These are phyloP conservation scores for Coniosporium apollinis DNA, from an alignment of 495 filamentous ascomycete genomes.

Conservation along the genomic window DNA sequence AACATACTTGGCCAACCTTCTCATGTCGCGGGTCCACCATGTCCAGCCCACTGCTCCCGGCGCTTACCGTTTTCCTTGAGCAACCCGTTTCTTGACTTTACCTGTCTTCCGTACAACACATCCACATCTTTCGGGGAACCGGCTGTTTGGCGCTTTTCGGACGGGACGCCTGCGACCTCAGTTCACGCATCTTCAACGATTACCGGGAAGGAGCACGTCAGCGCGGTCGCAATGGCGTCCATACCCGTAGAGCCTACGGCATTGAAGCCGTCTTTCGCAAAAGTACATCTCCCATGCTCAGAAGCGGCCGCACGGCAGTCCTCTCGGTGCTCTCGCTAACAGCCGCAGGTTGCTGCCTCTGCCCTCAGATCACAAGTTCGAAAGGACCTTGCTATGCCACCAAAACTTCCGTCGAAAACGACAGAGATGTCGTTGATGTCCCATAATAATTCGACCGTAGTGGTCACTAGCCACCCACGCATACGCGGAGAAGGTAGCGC, in stretches of 20 bases:
- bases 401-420: neutral
- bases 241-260: slow-evolving; percentile 6
- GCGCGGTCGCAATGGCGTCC: slow-evolving; percentile 15
- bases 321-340: too few species aligned
- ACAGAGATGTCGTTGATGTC: too few species aligned
- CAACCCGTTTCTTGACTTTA: slow-evolving; percentile 22
- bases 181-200: too few species aligned
- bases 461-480: too few species aligned
- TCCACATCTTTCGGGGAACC: too few species aligned
- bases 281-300: slow-evolving; percentile 30
- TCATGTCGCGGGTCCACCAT: slow-evolving; percentile 24
- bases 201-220: too few species aligned
- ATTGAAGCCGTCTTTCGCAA: slow-evolving; percentile 32
- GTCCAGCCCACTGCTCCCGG: slow-evolving; percentile 20
- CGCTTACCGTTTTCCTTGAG: slow-evolving; percentile 25
- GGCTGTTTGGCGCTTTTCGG: too few species aligned
- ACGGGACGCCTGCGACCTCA: too few species aligned
- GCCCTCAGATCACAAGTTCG: slow-evolving; percentile 6
- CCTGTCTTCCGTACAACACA: slow-evolving; percentile 1
- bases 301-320: too few species aligned
- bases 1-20: too few species aligned
- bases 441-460: too few species aligned
- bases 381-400: neutral
- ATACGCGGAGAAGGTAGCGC: too few species aligned
- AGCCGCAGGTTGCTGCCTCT: slow-evolving; percentile 36